Base-by-base conservation (phyloP, 805 yeast species). In the Barnettozyma wickerhamii region DNA sequence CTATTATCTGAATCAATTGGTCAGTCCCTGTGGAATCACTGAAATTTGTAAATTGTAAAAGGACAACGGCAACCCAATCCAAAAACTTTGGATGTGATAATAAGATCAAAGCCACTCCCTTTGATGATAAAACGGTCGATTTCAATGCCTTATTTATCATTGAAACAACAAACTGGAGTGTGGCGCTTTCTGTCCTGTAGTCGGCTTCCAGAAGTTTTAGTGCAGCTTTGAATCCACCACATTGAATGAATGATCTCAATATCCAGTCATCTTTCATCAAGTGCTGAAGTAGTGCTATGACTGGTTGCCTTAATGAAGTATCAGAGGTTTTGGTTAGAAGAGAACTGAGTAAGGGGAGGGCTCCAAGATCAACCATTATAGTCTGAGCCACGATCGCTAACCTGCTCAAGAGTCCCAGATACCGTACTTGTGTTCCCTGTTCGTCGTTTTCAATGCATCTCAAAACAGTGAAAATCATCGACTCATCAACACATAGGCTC, bases 181-280 rank as follows among this genome's bases (percentile, higher is more conserved):
- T n/a, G n/a, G n/a, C n/a, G n/a, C 71, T 73, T 4, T 62, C 52
- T 1, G 57, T 33, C 36, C 66, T 71, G 40, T 62, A 69, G 40
- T 71, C 73, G 39, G 68, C 77, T 41, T 72, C 74, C 3, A 72
- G 60, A 36, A 72, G 63, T 30, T 65, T 62, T 3, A 74, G 51
- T 17, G 67, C 51, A 4, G 64, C 59, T 28, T 64, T 60, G 18
- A 73, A 50, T 0, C 75, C 75, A 4, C 78, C 78, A 38, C 69
- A 59, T 4, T 74, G 66, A 5, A 72, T 62, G 44, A 72, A 68
- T 63, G 64, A 59, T 4, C 65, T 55, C 10, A 71, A 45, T 2
- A 71, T 65, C 19, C 47, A 50, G 13, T 63, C 65, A 9, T 52
- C 47, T n/a, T 56, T 48, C 19, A 70, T 42, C 1, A 51, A 14